phyloP scores from a whole-genome alignment of 768 basidiomycete species.

The Bullera alba region DNA sequence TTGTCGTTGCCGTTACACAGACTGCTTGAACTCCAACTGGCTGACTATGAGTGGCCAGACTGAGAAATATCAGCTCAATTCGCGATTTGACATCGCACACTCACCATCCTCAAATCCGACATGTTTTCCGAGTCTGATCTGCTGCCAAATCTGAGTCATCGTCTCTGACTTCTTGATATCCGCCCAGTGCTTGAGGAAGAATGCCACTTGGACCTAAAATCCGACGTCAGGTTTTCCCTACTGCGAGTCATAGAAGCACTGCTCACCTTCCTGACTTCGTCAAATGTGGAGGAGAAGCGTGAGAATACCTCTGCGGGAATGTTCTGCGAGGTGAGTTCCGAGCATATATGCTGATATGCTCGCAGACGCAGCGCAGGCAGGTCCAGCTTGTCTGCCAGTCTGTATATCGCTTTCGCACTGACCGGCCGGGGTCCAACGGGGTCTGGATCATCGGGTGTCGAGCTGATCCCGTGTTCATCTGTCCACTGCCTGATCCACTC shows the following conservation, averaged over 20 bases:
- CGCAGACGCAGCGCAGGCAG: constrained; percentile 65
- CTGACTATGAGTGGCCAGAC: constrained; percentile 39
- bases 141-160: constrained; percentile 76
- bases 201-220: constrained; percentile 59
- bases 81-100: background rate
- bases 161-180: constrained; percentile 75
- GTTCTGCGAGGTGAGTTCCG: constrained; percentile 67
- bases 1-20: too few relatives aligned
- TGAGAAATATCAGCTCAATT: constrained; percentile 7
- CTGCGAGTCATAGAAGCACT: background rate
- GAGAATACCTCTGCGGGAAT: constrained; percentile 82
- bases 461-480: constrained; percentile 36
- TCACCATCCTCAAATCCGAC: constrained; percentile 72
- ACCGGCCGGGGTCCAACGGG: constrained; percentile 63
- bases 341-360: constrained; percentile 73
- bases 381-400: constrained; percentile 71
- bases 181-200: constrained; percentile 73
- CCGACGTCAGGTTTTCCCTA: background rate
- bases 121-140: constrained; percentile 73
- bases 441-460: constrained; percentile 32
- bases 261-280: constrained; percentile 66
- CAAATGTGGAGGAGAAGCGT: constrained; percentile 72
- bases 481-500: constrained; percentile 74
- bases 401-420: constrained; percentile 76
- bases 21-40: constrained; percentile 36